phyloP scores from a whole-genome alignment of 148 eudicot genomes.

The Salicornia ramosissima region DNA sequence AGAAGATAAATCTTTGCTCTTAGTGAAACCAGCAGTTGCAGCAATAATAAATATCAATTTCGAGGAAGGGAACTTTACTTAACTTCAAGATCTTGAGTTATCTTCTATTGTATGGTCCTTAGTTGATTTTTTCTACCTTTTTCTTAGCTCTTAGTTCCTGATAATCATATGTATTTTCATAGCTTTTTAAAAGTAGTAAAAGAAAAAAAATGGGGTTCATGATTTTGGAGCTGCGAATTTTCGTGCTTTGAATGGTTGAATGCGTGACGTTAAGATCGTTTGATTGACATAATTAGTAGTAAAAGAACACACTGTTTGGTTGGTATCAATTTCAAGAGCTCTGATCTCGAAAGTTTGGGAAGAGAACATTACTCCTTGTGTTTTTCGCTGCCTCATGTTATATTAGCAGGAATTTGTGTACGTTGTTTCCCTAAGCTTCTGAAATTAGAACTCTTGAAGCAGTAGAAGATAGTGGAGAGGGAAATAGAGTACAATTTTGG shows the following conservation, averaged over 20 bases:
- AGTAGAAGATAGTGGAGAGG: not conserved
- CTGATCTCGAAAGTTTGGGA: slow-evolving; percentile 22
- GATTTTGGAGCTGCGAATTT: slow-evolving; percentile 8
- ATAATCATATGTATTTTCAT: not conserved
- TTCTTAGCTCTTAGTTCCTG: not conserved
- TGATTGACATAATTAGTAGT: not conserved
- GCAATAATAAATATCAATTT: slow-evolving; percentile 14
- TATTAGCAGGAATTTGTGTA: slow-evolving; percentile 12
- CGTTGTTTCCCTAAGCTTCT: not conserved
- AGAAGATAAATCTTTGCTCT: slow-evolving; percentile 10
- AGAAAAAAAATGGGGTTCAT: slow-evolving; percentile 14
- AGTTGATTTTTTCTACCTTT: not conserved
- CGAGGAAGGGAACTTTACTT: slow-evolving; percentile 18
- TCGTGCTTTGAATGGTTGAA: slow-evolving; percentile 7
- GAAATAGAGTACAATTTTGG: not conserved
- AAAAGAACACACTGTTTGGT: slow-evolving; percentile 5
- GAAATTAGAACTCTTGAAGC: not conserved
- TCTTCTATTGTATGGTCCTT: slow-evolving; percentile 7
- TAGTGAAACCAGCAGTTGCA: not conserved
- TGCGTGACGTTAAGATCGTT: slow-evolving; percentile 14
- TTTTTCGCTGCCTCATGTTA: slow-evolving; percentile 24
- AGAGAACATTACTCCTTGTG: slow-evolving; percentile 19
- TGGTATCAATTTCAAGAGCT: slow-evolving; percentile 9
- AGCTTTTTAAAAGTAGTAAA: not conserved
- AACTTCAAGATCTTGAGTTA: slow-evolving; percentile 25